phyloP scores from a whole-genome alignment of 139 green algal genomes.

The Asterochloris sp. region DNA sequence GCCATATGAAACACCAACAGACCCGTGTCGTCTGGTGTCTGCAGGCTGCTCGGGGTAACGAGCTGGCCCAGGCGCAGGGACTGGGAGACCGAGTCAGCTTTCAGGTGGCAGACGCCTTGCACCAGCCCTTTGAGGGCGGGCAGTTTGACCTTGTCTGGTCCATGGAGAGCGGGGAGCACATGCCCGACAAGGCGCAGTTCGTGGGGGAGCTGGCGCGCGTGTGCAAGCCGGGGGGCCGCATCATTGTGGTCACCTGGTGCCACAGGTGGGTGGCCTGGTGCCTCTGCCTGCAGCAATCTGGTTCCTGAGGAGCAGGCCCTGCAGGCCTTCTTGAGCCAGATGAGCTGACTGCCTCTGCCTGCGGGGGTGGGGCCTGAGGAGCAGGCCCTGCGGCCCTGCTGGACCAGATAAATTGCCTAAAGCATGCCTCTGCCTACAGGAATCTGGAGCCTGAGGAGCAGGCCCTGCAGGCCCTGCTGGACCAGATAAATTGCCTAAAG shows the following conservation, averaged over 20 bases:
- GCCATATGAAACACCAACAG: no score
- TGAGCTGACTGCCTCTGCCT: no score
- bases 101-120: conserved; percentile 78
- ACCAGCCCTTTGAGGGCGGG: conserved; percentile 74
- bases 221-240: conserved; percentile 69
- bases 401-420: no score
- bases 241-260: conserved; percentile 93
- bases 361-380: no score
- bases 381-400: no score
- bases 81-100: conserved; percentile 51
- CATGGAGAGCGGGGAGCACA: conserved; percentile 93
- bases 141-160: conserved; percentile 86
- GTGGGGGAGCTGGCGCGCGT: conserved; percentile 90
- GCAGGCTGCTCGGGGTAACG: conserved; percentile 75
- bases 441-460: no score
- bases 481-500: no score
- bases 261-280: conserved; percentile 41
- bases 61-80: conserved; percentile 53
- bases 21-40: neutral
- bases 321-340: no score
- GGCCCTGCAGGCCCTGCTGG: no score
- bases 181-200: conserved; percentile 76
- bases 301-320: no score
- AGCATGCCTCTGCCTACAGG: no score
- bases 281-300: neutral